These are phyloP conservation scores for Exophiala aquamarina DNA, from an alignment of 2,329 filamentous ascomycete species.

Conservation along the genomic window DNA sequence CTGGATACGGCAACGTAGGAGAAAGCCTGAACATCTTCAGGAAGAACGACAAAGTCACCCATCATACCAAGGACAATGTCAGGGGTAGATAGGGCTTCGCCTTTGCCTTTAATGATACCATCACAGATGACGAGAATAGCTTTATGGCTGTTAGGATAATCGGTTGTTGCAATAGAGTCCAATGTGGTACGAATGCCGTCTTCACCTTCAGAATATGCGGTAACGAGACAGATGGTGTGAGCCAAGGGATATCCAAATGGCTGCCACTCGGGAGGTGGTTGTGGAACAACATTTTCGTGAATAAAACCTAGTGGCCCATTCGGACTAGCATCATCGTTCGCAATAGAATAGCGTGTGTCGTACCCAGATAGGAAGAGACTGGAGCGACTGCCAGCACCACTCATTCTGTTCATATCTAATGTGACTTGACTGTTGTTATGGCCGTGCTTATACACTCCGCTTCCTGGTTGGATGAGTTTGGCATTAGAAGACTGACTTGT, in stretches of 20 bases:
- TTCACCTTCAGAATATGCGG: constrained; percentile 93
- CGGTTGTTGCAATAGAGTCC: constrained; percentile 94
- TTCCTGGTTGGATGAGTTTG: constrained; percentile 62
- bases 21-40: constrained; percentile 81
- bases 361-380: constrained; percentile 63
- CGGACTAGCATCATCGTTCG: constrained; percentile 63
- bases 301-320: constrained; percentile 91
- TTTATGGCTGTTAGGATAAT: constrained; percentile 99
- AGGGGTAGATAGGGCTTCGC: constrained; percentile 81
- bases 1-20: constrained; percentile 96
- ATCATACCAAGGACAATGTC: constrained; percentile 92
- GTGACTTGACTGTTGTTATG: constrained; percentile 58
- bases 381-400: constrained; percentile 42
- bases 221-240: constrained; percentile 91
- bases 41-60: constrained; percentile 79
- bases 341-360: constrained; percentile 54
- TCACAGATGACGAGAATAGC: constrained; percentile 95
- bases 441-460: constrained; percentile 66
- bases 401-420: constrained; percentile 48
- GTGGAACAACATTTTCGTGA: constrained; percentile 91
- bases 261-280: constrained; percentile 95
- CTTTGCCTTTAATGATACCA: constrained; percentile 94
- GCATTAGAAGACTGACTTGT: constrained; percentile 79
- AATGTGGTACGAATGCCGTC: constrained; percentile 90
- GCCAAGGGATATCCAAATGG: constrained; percentile 94